Evolutionary conservation across 257 asterid genomes (phyloP), one percentile per base, ranked within the genome.

Genomic region (Jacaranda mimosifolia): DNA sequence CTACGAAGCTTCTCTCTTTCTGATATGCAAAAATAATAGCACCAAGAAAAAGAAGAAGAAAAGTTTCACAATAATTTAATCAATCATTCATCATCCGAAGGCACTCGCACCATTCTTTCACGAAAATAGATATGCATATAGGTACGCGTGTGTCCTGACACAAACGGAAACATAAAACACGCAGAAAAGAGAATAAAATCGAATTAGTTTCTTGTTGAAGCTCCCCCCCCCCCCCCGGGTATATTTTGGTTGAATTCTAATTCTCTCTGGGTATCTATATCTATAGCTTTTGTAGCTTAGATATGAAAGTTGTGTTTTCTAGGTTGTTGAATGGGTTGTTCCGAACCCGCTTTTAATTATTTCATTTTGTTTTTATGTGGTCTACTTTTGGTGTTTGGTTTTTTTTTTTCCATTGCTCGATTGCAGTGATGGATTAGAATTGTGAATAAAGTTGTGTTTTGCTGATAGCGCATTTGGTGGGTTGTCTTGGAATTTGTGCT

Each of bases 341-440:
- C 15, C 36, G 63, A 40, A 46, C 19, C 46, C 9, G 46, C 46
- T 9, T 59, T 39, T 40, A 8, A 7, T 48, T 45, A 36, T 9
- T 53, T 7, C 14, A 3, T 55, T 52, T 63, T 66, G 12, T 13
- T 76, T 40, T 48, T 53, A 1, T 72, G 72, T 52, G 77, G 63
- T 67, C 63, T 83, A n/a, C 67, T 77, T 72, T 72, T 80, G 80
- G 66, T 75, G 83, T 45, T 78, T n/a, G n/a, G n/a, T n/a, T n/a
- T n/a, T n/a, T n/a, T n/a, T 76, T 53, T 65, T 65, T 49, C 14
- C 48, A 12, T 80, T 62, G 76, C 2, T 81, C 46, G 82, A 43
- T 68, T 68, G 55, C 75, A 53, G 58, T 73, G 80, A 42, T 74
- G 86, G 81, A 63, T 78, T 78, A 46, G 66, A 46, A 40, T 74